Evolutionary conservation across 1,284 basidiomycete species (phyloP), one percentile per base, ranked within the genome.

Genomic region (Malassezia globosa): DNA sequence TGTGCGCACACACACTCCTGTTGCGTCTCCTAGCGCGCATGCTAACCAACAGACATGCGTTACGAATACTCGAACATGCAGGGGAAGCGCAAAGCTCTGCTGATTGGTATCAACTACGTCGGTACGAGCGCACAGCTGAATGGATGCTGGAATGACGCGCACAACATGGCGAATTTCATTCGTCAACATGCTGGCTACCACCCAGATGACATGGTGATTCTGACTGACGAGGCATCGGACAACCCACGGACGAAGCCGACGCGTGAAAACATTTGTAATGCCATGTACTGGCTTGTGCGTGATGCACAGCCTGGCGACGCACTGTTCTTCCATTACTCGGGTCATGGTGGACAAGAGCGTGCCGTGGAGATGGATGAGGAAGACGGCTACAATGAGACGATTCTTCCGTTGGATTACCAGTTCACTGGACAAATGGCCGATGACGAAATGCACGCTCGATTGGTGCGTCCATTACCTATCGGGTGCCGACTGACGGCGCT

Each of bases 331-430:
- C 65, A 69, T 52, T 66, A 60, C 55, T 56, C 50, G 5, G 69
- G 69, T 7, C 69, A 72, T 51, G 69, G 69, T 36, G 68, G 68
- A 4, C 69, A 72, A 47, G 66, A 65, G 16, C 65, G 64, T 33
- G 58, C 67, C 8, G 41, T 56, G 2, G 64, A 70, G 49, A 64
- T 63, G 5, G 69, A 72, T 44, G 69, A 72, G 49, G 69, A 63
- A 19, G 69, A 72, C 34, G 69, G 69, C 3, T 63, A 63, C 56
- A 71, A 72, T 54, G 69, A 72, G 55, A 72, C 69, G 25, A 63
- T 72, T 45, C 55, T 71, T 35, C 69, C 69, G 11, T 45, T 72
- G n/a, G 69, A 72, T 45, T 72, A 63, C 48, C 50, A 67, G 46
- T 48, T 44, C 26, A 55, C 58, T 0, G 69, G 69, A 2, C 66